Evolutionary conservation across 768 basidiomycete species (phyloP), one percentile per base, ranked within the genome.

Genomic region (Termitomyces sp.): DNA sequence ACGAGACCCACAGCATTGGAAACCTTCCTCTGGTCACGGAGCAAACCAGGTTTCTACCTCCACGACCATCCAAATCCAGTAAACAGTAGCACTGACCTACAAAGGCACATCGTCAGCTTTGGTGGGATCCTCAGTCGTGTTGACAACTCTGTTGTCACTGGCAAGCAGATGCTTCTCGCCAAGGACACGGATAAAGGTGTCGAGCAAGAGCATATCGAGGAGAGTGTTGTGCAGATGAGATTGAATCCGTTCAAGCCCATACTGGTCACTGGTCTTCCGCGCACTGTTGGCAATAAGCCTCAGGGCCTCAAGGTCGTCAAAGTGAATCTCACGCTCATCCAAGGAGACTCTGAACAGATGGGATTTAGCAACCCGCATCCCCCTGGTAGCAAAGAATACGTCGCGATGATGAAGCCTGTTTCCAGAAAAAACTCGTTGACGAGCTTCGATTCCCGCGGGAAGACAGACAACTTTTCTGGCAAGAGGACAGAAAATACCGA

Each of bases 31-130:
- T 76, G 73, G 66, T 76, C 76, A 8, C 76, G 73, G 58, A 71
- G 82, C 18, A 76, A 82, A 62, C 81, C 83, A 7, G 91, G 87
- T 52, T 78, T 89, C 56, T 58, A 86, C 61, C 74, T 84, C 38
- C 73, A 81, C 51, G 44, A 53, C 36, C 24, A 32, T 48, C 0
- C 1, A 7, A 13, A 33, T 22, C 5, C n/a, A 49, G 0, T 13
- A 11, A 14, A 3, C 13, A n/a, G 1, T n/a, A 5, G 58, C 11
- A 47, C 43, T 14, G 47, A 45, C 20, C 45, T 33, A 14, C 16
- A n/a, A 38, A 52, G 55, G 35, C 68, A 55, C 52, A 55, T 77
- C 28, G 76, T 72, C 52, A 71, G 74, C 60, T 79, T 81, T 60
- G 82, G 76, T 18, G 82, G 82, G 11, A 65, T 80, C 59, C 64